Percentiles rank a stretch among this genome's conserved stretches.
Conservation (phyloP, 1,284 basidiomycete species). For the Coniferiporia weirii region DNA sequence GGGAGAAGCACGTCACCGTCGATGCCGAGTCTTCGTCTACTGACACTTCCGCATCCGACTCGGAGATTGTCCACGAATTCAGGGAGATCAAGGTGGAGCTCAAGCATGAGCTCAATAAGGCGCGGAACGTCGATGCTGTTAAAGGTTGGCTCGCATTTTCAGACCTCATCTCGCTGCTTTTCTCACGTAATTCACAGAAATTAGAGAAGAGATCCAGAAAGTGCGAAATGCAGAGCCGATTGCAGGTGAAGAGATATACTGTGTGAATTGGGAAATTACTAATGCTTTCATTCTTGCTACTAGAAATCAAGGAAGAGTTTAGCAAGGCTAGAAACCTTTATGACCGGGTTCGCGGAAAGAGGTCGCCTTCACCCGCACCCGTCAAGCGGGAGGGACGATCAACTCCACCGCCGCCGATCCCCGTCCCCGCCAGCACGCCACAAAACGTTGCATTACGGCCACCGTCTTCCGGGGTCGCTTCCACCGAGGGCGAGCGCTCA, state of each 20-base stretch:
- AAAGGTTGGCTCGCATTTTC: slow-evolving; percentile 9
- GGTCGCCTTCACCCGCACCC: slow-evolving; percentile 17
- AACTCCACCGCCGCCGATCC: background rate
- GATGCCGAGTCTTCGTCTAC: slow-evolving; percentile 39
- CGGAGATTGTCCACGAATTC: slow-evolving; percentile 24
- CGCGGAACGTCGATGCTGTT: slow-evolving; percentile 19
- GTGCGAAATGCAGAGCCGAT: slow-evolving; percentile 9
- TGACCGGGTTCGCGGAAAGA: slow-evolving; percentile 28
- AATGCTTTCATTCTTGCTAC: background rate
- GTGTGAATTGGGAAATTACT: background rate
- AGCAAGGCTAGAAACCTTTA: slow-evolving; percentile 13
- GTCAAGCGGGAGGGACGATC: background rate
- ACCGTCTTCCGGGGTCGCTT: slow-evolving; percentile 12
- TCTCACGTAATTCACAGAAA: slow-evolving; percentile 9
- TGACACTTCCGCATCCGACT: slow-evolving; percentile 42
- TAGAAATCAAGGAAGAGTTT: slow-evolving; percentile 17
- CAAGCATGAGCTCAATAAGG: slow-evolving; percentile 16
- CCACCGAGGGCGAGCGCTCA: slow-evolving; percentile 20
- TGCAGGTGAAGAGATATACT: slow-evolving; percentile 2
- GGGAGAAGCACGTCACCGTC: slow-evolving; percentile 32
- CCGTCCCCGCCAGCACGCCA: background rate
- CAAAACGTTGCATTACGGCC: slow-evolving; percentile 17
- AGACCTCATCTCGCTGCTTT: background rate
- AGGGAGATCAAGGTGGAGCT: slow-evolving; percentile 24
- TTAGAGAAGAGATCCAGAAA: slow-evolving; percentile 18